Base-by-base conservation (phyloP, 768 basidiomycete species). In the Tricholoma matsutake region DNA sequence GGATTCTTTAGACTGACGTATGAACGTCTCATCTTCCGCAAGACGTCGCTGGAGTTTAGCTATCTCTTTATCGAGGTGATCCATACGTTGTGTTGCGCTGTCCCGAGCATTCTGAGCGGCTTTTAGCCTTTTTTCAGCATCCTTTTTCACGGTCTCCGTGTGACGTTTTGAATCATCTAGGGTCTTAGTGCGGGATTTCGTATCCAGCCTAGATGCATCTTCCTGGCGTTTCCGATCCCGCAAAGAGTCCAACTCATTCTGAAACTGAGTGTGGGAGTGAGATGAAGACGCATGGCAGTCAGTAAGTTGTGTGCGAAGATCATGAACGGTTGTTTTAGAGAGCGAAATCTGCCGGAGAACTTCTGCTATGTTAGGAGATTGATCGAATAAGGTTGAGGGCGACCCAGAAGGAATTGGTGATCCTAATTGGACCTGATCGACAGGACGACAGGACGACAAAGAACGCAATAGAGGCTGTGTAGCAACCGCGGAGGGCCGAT, bases 51-150 rank as follows among this genome's bases (percentile, higher is more conserved):
- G 82, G 51, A 92, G 67, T 55, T 74, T 72, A 61, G 74, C 74
- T 53, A 91, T 88, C 69, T 89, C 86, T 62, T 83, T 76, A 62
- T 86, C 84, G 58, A 91, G 76, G 61, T 79, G 76, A 31, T 83
- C 81, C 69, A 89, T 81, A 43, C 83, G 80, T 66, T 79, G 81
- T 20, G 72, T 78, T 0, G 88, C 83, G 58, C 80, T 86, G 67
- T 91, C 87, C 34, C 88, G 84, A 62, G 82, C 77, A 45, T 69
- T 79, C 70, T 87, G 86, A 14, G 84, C 86, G n/a, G 81, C 78
- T 67, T 87, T 90, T 61, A 96, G 80, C 65, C 87, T 87, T 78
- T 92, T 94, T 75, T 98, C 96, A 4, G 89, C 93, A 52, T 98
- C 96, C 49, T 86, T 83, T 70, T 86, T 90, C 56, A 79, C 74